Conservation (phyloP, 139 green algal species). For the Auxenochlorella protothecoides region DNA sequence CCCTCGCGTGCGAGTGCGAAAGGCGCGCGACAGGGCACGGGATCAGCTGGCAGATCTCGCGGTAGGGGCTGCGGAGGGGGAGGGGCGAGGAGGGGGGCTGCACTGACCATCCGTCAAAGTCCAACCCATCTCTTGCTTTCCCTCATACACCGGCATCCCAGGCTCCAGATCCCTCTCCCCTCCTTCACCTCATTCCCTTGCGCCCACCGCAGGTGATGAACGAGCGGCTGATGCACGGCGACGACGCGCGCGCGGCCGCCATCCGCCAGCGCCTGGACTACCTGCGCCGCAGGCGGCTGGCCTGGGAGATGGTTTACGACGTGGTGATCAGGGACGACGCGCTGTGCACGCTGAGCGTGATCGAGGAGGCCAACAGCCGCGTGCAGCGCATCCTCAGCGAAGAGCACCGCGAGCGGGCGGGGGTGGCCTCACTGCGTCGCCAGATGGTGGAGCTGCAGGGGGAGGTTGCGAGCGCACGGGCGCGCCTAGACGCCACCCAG, state of each 20-base stretch:
- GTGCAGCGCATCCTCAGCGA: constrained; percentile 53
- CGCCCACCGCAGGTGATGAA: constrained; percentile 38
- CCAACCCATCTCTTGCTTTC: no score
- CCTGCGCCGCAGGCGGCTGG: constrained; percentile 42
- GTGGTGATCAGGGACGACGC: constrained; percentile 56
- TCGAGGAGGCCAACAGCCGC: constrained; percentile 67
- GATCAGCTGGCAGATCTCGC: constrained; percentile 63
- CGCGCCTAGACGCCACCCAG: constrained; percentile 34
- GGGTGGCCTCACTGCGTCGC: constrained; percentile 40
- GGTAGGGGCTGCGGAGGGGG: neutral
- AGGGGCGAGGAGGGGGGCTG: no score
- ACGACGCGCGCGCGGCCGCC: constrained; percentile 3
- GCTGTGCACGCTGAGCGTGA: constrained; percentile 52
- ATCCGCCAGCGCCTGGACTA: constrained; percentile 52
- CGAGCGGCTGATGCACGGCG: constrained; percentile 42
- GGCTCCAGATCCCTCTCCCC: no score
- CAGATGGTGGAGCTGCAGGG: constrained; percentile 45
- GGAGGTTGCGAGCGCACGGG: constrained; percentile 45
- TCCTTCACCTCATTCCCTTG: no score
- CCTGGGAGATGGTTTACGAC: constrained; percentile 73
- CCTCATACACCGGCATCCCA: neutral
- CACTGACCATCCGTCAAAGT: no score
- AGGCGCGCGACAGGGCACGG: constrained; percentile 21
- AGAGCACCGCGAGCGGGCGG: constrained; percentile 35
- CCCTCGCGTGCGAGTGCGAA: constrained; percentile 50